These are phyloP conservation scores for Diaporthe destruens DNA, from an alignment of 2,329 filamentous ascomycete species.

Conservation along the genomic window DNA sequence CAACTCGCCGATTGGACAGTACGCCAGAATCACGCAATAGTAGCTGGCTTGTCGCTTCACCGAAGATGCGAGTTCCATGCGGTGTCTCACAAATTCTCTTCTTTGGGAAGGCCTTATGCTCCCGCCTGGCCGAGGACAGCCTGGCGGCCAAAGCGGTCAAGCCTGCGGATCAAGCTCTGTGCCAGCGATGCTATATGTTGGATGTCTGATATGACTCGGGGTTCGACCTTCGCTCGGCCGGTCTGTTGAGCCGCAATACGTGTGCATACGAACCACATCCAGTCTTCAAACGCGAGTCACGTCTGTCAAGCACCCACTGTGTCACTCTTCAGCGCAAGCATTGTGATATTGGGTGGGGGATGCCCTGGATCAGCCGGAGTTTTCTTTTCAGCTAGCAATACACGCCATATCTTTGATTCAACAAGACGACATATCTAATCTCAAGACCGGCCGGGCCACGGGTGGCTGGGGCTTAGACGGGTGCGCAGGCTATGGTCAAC, in stretches of 20 bases:
- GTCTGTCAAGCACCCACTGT: not conserved
- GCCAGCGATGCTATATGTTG: not conserved
- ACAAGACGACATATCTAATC: conserved; percentile 31
- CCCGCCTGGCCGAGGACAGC: not conserved
- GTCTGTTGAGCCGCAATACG: not conserved
- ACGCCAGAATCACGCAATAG: conserved; percentile 41
- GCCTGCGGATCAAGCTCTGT: not conserved
- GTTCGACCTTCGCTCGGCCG: conserved; percentile 13
- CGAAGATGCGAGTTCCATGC: not conserved
- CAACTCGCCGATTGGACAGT: conserved; percentile 38
- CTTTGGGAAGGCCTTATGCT: not conserved
- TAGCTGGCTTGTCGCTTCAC: conserved; percentile 3
- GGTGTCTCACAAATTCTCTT: conserved; percentile 1
- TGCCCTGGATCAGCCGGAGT: conserved; percentile 12
- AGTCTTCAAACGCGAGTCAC: not conserved
- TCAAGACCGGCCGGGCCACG: conserved; percentile 23
- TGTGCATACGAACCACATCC: not conserved
- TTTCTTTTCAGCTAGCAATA: conserved; percentile 13
- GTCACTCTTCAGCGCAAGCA: conserved; percentile 14
- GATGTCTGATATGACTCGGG: not conserved
- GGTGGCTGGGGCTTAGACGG: conserved; percentile 11
- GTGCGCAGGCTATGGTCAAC: conserved; percentile 15
- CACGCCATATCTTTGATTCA: conserved; percentile 31
- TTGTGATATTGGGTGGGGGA: conserved; percentile 1
- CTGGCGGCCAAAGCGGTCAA: conserved; percentile 6